Conservation (phyloP, 2,329 filamentous ascomycete genomes). For the Cercospora sp. region DNA sequence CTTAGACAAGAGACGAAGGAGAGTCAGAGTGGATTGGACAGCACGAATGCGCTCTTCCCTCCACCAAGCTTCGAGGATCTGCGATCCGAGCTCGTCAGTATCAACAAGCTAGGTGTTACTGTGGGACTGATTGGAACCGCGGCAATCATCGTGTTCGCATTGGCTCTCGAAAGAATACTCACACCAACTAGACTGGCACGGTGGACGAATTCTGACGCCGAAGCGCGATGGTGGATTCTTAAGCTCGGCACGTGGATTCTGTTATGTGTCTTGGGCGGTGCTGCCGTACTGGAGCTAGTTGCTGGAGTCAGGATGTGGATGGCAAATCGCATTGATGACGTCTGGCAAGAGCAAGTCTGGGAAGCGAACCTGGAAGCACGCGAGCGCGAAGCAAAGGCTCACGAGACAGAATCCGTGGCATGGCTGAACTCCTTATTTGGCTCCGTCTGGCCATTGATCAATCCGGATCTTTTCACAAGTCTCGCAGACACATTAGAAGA, state of each 20-base stretch:
- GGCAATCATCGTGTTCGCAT: constrained; percentile 36
- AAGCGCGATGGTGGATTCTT: constrained; percentile 18
- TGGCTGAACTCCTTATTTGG: constrained; percentile 71
- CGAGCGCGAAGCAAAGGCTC: constrained; percentile 46
- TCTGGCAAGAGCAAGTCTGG: constrained; percentile 71
- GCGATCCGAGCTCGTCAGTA: constrained; percentile 46
- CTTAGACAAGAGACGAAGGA: constrained; percentile 48
- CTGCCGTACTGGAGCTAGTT: constrained; percentile 28
- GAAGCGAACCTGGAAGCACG: constrained; percentile 60
- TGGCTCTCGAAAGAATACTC: constrained; percentile 29
- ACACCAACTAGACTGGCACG: constrained; percentile 16
- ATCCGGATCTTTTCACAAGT: constrained; percentile 70
- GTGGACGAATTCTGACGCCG: constrained; percentile 11
- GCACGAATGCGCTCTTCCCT: constrained; percentile 55
- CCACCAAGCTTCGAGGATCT: constrained; percentile 53
- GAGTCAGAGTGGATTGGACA: constrained; percentile 45
- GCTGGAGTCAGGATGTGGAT: constrained; percentile 55
- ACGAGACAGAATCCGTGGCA: constrained; percentile 64
- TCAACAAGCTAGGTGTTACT: constrained; percentile 49
- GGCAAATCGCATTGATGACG: constrained; percentile 58
- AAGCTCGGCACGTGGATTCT: constrained; percentile 26
- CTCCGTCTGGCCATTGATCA: constrained; percentile 72
- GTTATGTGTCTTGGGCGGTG: constrained; percentile 19
- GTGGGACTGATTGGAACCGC: constrained; percentile 40
- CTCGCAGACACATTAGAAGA: constrained; percentile 72